phyloP scores from a whole-genome alignment of 78 protist species.

The Pigoraptor vietnamica region DNA sequence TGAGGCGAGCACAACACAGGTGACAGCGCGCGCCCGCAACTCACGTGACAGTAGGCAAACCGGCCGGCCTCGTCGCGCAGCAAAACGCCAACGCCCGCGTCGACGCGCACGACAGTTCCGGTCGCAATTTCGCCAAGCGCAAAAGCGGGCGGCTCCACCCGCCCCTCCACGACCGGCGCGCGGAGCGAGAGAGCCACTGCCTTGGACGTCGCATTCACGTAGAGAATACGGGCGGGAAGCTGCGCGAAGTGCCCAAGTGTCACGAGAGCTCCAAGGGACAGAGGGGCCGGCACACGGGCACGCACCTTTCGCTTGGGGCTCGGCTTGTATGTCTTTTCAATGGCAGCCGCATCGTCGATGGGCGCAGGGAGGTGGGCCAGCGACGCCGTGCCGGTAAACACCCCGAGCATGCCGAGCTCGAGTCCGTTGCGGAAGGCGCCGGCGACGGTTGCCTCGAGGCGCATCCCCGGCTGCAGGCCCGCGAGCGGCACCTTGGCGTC shows the following conservation, averaged over 20 bases:
- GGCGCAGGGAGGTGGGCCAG: not conserved
- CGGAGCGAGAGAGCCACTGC: not conserved
- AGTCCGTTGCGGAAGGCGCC: not conserved
- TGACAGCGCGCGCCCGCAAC: not conserved
- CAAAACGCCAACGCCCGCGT: not conserved
- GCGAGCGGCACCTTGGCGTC: not conserved
- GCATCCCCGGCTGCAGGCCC: not conserved
- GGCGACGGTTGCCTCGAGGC: not conserved
- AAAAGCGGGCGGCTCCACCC: not conserved
- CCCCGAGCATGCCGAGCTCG: not conserved
- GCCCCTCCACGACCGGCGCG: not conserved
- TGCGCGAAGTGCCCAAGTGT: not conserved
- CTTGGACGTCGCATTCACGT: slow-evolving; percentile 2
- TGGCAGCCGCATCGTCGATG: not conserved
- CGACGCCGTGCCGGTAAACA: not conserved
- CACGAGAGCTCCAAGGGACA: too few species aligned
- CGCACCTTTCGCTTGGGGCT: not conserved
- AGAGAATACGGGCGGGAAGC: not conserved
- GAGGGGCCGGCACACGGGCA: too few species aligned
- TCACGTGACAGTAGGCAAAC: not conserved
- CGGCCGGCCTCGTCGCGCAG: not conserved
- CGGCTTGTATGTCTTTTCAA: not conserved
- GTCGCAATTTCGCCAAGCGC: not conserved
- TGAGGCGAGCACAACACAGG: not conserved
- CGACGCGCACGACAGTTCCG: not conserved